These are phyloP conservation scores for Tetrapisispora pingtungensis DNA, from an alignment of 805 yeast species.

Conservation along the genomic window DNA sequence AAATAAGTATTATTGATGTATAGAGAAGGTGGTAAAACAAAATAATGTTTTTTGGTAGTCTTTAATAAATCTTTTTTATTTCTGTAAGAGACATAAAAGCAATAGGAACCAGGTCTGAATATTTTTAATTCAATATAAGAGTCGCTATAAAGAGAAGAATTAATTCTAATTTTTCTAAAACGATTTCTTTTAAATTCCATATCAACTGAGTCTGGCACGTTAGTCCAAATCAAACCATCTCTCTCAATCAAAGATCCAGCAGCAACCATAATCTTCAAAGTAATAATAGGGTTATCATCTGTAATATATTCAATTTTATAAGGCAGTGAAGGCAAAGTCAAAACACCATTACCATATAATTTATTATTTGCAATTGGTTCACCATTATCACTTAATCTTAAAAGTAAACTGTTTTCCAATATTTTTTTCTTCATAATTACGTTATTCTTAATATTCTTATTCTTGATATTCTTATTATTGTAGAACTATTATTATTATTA, in stretches of 20 bases:
- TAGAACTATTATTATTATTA: too few species aligned
- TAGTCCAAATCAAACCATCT: constrained; percentile 64
- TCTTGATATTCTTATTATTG: too few species aligned
- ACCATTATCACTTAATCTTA: constrained; percentile 29
- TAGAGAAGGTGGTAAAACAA: constrained; percentile 73
- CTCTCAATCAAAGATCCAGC: constrained; percentile 69
- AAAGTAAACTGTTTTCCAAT: constrained; percentile 25
- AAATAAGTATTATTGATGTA: constrained; percentile 44
- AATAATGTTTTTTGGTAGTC: constrained; percentile 54
- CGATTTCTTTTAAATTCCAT: constrained; percentile 45
- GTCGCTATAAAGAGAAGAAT: constrained; percentile 55
- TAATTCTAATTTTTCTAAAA: constrained; percentile 43
- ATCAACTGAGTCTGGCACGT: constrained; percentile 44
- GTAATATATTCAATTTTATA: constrained; percentile 24
- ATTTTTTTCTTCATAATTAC: not conserved
- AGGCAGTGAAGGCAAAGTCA: constrained; percentile 33
- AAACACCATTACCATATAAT: constrained; percentile 30
- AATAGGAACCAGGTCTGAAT: constrained; percentile 66
- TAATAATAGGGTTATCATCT: constrained; percentile 34
- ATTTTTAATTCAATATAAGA: constrained; percentile 50
- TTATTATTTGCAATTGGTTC: constrained; percentile 25
- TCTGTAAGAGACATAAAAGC: constrained; percentile 58
- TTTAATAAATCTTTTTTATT: constrained; percentile 28
- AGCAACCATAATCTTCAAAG: constrained; percentile 51
- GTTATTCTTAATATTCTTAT: too few species aligned